phyloP scores from a whole-genome alignment of 768 basidiomycete species.

The Pisolithus microcarpus region DNA sequence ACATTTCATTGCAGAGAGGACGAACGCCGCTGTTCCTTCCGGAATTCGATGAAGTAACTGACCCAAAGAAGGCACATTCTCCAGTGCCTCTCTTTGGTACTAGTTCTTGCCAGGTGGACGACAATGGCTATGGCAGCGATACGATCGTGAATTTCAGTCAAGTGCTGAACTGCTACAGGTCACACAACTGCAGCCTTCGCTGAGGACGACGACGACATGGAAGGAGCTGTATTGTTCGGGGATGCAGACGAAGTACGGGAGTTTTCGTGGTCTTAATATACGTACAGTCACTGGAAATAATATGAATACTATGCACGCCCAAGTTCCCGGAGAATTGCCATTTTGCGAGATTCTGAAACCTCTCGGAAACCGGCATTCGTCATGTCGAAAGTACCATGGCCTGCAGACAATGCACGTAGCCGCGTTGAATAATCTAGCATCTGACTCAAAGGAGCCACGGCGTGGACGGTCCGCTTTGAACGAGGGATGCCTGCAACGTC shows the following conservation, averaged over 20 bases:
- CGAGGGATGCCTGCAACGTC: conserved; percentile 28
- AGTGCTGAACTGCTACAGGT: conserved; percentile 49
- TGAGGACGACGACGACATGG: conserved; percentile 72
- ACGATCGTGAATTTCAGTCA: conserved; percentile 76
- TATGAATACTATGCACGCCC: conserved; percentile 57
- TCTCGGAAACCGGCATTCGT: conserved; percentile 65
- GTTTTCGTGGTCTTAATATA: conserved; percentile 30
- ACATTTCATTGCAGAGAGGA: conserved; percentile 28
- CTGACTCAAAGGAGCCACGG: conserved; percentile 68
- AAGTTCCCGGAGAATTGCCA: conserved; percentile 73
- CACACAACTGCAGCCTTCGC: conserved; percentile 50
- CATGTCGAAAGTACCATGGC: conserved; percentile 79
- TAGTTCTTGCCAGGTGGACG: conserved; percentile 22
- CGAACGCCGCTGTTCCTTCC: conserved; percentile 71
- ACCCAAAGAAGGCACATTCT: conserved; percentile 25
- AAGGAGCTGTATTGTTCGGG: conserved; percentile 66
- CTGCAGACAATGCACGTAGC: conserved; percentile 73
- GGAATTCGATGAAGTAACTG: conserved; percentile 42
- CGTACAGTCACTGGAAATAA: neutral
- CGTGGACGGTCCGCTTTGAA: conserved; percentile 60
- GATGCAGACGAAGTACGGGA: conserved; percentile 76
- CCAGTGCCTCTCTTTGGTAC: conserved; percentile 39
- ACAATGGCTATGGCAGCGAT: conserved; percentile 32
- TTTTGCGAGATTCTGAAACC: conserved; percentile 53
- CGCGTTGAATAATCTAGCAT: conserved; percentile 78